phyloP scores from a whole-genome alignment of 305 asterid genomes.

The Withania somnifera region DNA sequence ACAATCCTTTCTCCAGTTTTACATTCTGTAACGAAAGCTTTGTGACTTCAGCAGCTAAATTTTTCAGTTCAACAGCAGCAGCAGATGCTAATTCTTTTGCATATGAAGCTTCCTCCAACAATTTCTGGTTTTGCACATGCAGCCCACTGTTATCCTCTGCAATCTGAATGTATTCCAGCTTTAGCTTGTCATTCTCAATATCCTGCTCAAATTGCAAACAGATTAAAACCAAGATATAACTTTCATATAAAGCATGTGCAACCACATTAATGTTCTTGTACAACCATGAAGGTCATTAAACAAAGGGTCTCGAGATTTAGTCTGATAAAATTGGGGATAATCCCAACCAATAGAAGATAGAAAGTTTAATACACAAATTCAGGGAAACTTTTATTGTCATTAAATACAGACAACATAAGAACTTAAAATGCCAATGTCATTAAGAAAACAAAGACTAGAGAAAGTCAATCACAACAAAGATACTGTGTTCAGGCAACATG shows the following conservation, averaged over 20 bases:
- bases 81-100: slow-evolving; percentile 99
- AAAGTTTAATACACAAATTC: neutral
- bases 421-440: neutral
- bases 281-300: neutral
- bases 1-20: slow-evolving; percentile 71
- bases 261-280: neutral
- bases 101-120: slow-evolving; percentile 89
- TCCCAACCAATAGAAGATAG: neutral
- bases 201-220: slow-evolving; percentile 43
- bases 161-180: slow-evolving; percentile 61
- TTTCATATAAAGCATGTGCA: neutral
- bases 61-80: slow-evolving; percentile 92
- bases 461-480: neutral
- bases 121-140: slow-evolving; percentile 72
- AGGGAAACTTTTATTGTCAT: neutral
- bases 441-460: neutral
- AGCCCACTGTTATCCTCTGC: slow-evolving; percentile 82
- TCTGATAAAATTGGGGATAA: neutral
- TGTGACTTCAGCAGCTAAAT: slow-evolving; percentile 89
- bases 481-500: neutral
- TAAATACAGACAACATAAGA: neutral
- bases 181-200: slow-evolving; percentile 66
- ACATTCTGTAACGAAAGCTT: slow-evolving; percentile 74
- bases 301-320: neutral
- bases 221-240: neutral